Base-by-base conservation (phyloP, 768 basidiomycete genomes). In the Tulasnella sp. region DNA sequence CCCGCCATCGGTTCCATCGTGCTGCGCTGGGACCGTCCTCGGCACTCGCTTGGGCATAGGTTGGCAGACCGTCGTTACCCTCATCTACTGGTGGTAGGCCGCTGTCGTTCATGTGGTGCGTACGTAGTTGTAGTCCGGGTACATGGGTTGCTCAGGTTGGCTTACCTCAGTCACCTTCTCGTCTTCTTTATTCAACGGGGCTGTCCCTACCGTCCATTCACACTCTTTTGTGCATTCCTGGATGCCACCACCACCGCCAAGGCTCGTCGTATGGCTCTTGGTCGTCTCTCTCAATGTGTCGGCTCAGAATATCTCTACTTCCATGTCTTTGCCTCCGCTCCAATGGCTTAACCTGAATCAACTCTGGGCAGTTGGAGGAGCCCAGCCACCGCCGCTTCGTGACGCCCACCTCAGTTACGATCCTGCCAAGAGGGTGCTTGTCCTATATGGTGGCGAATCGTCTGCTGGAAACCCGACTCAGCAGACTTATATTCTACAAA, bases 11-110 rank as follows among this genome's bases (percentile, higher is more conserved):
- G 27, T 58, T 44, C 49, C 46, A 58, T 3, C 61, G 19, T 17
- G 44, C 55, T 22, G 53, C 30, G 49, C 42, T 24, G 34, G 41
- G 79, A 87, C 88, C 84, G 34, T 88, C 90, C 72, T 91, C 90
- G 3, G 88, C 84, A 45, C 85, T 87, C 62, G 82, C 78, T 66
- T 87, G 81, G 5, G 76, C 83, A 65, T 92, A 92, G 2, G 83
- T 83, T 17, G 88, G 88, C 7, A 89, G 75, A 43, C 78, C 81
- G 58, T 82, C 80, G 25, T 71, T 72, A 22, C 72, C 76, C 29
- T 67, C 65, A 41, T 56, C 29, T 38, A n/a, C 42, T 19, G 17
- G 9, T 4, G 53, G 53, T 22, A 41, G 53, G 21, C 38, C 49
- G 52, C 25, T 15, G 52, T 27, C 22, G 54, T 45, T 43, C 54